Conservation (phyloP, 1,284 basidiomycete genomes). For the Boletus nobilissimus region DNA sequence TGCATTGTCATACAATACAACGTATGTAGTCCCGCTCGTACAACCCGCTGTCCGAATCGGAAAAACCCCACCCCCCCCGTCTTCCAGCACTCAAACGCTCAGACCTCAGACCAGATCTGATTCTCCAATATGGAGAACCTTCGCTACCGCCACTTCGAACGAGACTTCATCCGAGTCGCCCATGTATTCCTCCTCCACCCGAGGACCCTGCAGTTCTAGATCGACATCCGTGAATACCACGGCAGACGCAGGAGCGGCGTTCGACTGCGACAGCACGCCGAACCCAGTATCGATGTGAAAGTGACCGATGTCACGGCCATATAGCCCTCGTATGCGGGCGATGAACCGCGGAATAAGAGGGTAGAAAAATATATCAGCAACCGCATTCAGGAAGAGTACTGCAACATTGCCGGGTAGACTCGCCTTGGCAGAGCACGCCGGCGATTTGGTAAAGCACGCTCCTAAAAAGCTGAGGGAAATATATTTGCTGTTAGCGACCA, state of each 20-base stretch:
- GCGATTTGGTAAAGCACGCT: constrained; percentile 9
- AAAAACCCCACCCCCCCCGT: too few relatives aligned
- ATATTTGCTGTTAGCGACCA: background rate
- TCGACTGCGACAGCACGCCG: background rate
- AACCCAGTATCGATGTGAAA: background rate
- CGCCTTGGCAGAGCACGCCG: background rate
- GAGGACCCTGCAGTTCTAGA: background rate
- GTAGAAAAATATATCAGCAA: background rate
- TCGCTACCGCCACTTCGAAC: background rate
- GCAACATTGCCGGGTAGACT: background rate
- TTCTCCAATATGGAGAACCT: background rate
- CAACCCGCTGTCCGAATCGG: too few relatives aligned
- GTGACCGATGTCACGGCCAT: background rate
- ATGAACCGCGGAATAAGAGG: constrained; percentile 13
- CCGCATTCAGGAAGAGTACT: background rate
- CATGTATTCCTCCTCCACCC: background rate
- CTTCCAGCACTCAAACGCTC: background rate
- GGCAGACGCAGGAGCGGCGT: background rate
- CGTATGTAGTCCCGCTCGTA: too few relatives aligned
- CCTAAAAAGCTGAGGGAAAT: background rate
- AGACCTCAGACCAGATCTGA: too few relatives aligned
- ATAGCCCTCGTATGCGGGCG: constrained; percentile 3
- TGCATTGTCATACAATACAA: too few relatives aligned
- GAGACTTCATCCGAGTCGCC: background rate
- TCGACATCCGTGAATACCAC: background rate